A percentile compares a stretch with the other conserved stretches of the same genome.
phyloP scores from a whole-genome alignment of 2,329 filamentous ascomycete species.

The Cylindrodendrum hubeiense region DNA sequence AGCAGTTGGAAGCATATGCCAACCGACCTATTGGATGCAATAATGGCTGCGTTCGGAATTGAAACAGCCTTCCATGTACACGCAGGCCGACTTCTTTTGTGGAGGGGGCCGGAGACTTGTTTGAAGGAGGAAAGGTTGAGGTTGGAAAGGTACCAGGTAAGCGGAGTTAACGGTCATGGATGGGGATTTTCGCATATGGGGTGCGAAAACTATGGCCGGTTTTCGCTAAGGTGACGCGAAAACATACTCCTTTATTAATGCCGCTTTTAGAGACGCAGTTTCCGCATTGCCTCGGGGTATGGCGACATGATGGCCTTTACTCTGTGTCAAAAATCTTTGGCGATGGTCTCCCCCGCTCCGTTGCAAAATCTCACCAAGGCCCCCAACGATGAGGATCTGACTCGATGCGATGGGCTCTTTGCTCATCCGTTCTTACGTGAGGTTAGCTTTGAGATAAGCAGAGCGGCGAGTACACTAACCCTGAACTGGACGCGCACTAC shows the following conservation, averaged over 20 bases:
- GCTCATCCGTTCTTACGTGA: slow-evolving; percentile 18
- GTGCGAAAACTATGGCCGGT: slow-evolving; percentile 28
- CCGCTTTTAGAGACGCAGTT: slow-evolving; percentile 19
- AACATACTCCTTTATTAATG: slow-evolving; percentile 19
- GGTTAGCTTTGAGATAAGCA: slow-evolving; percentile 14
- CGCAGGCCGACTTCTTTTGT: slow-evolving; percentile 1
- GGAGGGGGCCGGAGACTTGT: slow-evolving; percentile 15
- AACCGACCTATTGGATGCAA: slow-evolving; percentile 1
- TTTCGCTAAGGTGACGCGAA: slow-evolving; percentile 28
- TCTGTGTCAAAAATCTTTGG: background rate
- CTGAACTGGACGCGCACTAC: slow-evolving; percentile 20
- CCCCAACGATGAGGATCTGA: slow-evolving; percentile 2
- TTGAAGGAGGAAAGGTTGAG: slow-evolving; percentile 22
- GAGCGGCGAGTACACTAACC: slow-evolving; percentile 23
- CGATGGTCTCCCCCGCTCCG: background rate
- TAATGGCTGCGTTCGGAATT: background rate
- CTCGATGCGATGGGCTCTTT: background rate
- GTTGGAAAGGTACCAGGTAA: slow-evolving; percentile 16
- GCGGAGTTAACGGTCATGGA: slow-evolving; percentile 27
- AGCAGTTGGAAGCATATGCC: slow-evolving; percentile 3
- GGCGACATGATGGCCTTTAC: background rate
- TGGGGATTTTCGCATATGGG: slow-evolving; percentile 25
- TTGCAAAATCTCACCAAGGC: slow-evolving; percentile 10
- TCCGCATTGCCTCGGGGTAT: background rate
- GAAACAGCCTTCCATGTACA: background rate